These are phyloP conservation scores for Platanthera guangdongensis DNA, from an alignment of 106 monocot genomes.

Conservation along the genomic window DNA sequence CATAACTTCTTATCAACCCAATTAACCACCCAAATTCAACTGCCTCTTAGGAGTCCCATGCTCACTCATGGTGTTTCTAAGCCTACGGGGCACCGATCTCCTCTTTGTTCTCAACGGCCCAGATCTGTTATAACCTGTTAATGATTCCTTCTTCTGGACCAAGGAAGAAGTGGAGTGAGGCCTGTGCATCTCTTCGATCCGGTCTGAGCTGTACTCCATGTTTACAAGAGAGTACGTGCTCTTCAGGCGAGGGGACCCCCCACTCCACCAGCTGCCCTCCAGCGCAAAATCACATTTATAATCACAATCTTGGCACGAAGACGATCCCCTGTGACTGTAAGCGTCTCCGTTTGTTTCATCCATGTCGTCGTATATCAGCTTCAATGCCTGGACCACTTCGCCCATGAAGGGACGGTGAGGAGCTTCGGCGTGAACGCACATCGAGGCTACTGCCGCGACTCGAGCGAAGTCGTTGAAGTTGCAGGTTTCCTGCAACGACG, in stretches of 20 bases:
- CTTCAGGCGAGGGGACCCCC: conserved; percentile 18
- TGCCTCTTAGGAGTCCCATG: conserved; percentile 41
- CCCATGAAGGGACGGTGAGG: conserved; percentile 94
- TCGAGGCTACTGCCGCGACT: conserved; percentile 81
- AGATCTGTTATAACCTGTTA: conserved; percentile 42
- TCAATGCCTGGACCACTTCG: conserved; percentile 87
- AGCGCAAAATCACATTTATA: conserved; percentile 29
- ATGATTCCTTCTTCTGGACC: conserved; percentile 19
- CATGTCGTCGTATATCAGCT: conserved; percentile 53
- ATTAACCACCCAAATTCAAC: conserved; percentile 1
- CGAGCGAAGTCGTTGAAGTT: conserved; percentile 55
- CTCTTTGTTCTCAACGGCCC: conserved; percentile 56
- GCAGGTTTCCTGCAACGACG: conserved; percentile 39
- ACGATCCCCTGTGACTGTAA: conserved; percentile 37
- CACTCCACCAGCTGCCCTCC: conserved; percentile 56
- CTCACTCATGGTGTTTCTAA: conserved; percentile 75
- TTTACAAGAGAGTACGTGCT: conserved; percentile 49
- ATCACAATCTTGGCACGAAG: conserved; percentile 32
- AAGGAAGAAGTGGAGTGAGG: conserved; percentile 31
- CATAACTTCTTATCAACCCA: neutral
- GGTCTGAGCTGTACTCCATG: conserved; percentile 77
- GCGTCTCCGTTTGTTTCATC: conserved; percentile 28
- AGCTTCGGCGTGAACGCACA: conserved; percentile 72
- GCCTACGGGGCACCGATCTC: conserved; percentile 29
- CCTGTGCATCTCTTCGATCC: conserved; percentile 31